Evolutionary conservation across 306 rosid genomes (phyloP).

Genomic region (Trifolium dubium): DNA sequence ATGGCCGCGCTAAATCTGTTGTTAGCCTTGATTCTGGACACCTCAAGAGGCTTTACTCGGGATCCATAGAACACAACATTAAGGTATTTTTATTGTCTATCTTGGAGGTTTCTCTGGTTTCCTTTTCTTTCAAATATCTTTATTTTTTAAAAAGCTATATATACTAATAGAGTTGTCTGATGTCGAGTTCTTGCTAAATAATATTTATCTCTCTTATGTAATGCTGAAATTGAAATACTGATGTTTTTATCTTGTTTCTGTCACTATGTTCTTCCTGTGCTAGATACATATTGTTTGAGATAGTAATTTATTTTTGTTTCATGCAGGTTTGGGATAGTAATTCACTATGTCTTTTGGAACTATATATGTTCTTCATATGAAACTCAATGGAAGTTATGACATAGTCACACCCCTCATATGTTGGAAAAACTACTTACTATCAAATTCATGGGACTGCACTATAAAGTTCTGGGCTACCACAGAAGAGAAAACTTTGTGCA

Average conservation of each 20-base stretch:
- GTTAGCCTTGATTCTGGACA: constrained; percentile 40
- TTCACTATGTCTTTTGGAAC: too few relatives aligned
- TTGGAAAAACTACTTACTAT: too few relatives aligned
- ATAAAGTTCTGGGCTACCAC: too few relatives aligned
- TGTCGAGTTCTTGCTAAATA: not conserved
- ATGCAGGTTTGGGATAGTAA: constrained; percentile 61
- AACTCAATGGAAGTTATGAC: too few relatives aligned
- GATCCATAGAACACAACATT: constrained; percentile 35
- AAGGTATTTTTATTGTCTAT: not conserved
- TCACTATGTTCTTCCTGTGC: not conserved
- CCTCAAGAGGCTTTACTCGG: constrained; percentile 41
- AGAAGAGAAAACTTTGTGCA: too few relatives aligned
- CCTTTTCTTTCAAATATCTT: not conserved
- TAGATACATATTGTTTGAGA: not conserved
- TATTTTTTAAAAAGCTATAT: not conserved
- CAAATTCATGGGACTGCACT: too few relatives aligned
- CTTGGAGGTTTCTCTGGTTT: not conserved
- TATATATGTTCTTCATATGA: too few relatives aligned
- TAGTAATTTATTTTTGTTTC: not conserved
- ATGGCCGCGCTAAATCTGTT: constrained; percentile 44
- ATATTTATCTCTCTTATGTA: too few relatives aligned
- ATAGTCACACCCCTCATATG: too few relatives aligned
- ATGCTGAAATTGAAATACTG: too few relatives aligned
- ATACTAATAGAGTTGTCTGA: not conserved
- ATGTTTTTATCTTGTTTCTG: not conserved